Percentiles rank a stretch among this genome's conserved stretches.
phyloP scores from a whole-genome alignment of 1,284 basidiomycete species.

The Waitea zeae region DNA sequence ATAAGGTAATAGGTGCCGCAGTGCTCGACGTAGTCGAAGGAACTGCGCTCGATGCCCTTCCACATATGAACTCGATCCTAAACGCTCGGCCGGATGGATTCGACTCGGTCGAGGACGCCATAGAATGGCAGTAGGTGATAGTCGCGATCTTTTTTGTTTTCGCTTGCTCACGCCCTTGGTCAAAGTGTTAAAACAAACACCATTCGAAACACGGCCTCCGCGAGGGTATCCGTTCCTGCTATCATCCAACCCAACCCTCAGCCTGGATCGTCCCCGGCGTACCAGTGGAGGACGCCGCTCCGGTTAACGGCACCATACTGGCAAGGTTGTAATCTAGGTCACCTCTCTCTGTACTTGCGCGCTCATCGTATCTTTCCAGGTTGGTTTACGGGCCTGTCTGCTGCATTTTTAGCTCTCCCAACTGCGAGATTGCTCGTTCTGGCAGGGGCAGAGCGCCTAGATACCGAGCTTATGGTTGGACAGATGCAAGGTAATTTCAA shows the following conservation, averaged over 20 bases:
- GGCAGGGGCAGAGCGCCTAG: constrained; percentile 85
- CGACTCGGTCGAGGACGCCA: constrained; percentile 64
- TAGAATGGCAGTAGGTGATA: constrained; percentile 97
- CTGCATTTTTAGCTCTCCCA: constrained; percentile 57
- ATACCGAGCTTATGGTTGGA: constrained; percentile 90
- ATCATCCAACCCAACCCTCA: constrained; percentile 32
- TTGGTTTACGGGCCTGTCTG: constrained; percentile 82
- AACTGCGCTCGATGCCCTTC: constrained; percentile 85
- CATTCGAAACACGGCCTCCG: constrained; percentile 65
- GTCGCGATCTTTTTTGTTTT: constrained; percentile 15
- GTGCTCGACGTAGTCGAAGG: constrained; percentile 97
- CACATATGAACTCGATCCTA: constrained; percentile 82
- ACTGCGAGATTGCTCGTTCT: constrained; percentile 79
- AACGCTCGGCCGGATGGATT: constrained; percentile 77
- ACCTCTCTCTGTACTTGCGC: neutral
- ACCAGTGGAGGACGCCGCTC: constrained; percentile 76
- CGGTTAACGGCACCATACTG: constrained; percentile 80
- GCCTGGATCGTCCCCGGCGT: constrained; percentile 17
- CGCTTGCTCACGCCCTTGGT: neutral
- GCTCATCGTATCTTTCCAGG: constrained; percentile 22
- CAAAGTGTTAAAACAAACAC: constrained; percentile 55
- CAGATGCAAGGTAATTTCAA: constrained; percentile 99
- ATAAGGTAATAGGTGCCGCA: constrained; percentile 64
- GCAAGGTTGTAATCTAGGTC: constrained; percentile 42
- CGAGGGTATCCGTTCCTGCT: constrained; percentile 72